Base-by-base conservation (phyloP, 345 rosid genomes). In the Geranium rotundifolium region DNA sequence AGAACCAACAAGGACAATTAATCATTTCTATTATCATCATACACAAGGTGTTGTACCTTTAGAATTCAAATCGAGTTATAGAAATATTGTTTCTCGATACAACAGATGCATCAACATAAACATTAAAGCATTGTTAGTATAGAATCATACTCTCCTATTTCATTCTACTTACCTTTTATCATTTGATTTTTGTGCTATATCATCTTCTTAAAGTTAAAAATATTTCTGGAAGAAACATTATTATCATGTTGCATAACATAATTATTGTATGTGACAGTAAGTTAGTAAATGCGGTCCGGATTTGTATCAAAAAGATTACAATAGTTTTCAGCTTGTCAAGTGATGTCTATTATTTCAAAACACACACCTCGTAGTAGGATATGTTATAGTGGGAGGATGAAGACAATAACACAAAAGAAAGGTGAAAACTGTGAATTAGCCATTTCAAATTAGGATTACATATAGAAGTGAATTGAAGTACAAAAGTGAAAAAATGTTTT, bases 1-100 rank as follows among this genome's bases (percentile, higher is more conserved):
- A 29, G 60, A 54, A 72, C 60, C 27, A 29, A 67, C 18, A 63
- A 54, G 23, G 62, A 29, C 20, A 19, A 23, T 46, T 7, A 2
- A 16, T 12, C 13, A 46, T 46, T 46, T 46, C 8, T 46, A 2
- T 46, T 46, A 58, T 59, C 61, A 66, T 31, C 50, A 52, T 20
- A 52, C 39, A 61, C 34, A 56, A 58, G 55, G 54, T 56, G 65
- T 50, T 57, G 54, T 27, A 46, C 29, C 39, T 60, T 18, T 37
- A 29, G 17, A 17, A 37, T 63, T 30, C 18, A 13, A 20, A 52
- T 3, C 56, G 54, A 14, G 29, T 52, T 57, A 14, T 58, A 52
- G 17, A 39, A 3, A 65, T 1, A 57, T 56, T 64, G n/a, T 52
- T 19, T 7, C 29, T 49, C 56, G 57, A 13, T 17, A 55, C 57